Percentiles rank a stretch among this genome's conserved stretches.
Conservation (phyloP, 179 eudicot genomes). For the Beta macrorhiza region DNA sequence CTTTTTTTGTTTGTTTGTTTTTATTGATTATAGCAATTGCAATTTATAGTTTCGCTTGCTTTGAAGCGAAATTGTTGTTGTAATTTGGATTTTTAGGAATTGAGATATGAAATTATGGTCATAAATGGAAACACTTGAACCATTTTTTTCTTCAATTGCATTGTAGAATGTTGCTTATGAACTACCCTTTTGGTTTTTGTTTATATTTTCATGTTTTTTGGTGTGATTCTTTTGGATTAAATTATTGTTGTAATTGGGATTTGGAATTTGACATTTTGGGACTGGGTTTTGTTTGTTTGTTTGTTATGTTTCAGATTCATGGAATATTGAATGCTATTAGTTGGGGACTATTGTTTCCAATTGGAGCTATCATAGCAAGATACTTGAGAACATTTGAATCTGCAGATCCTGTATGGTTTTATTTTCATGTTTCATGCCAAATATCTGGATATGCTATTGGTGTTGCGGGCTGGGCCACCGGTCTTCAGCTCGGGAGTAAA, state of each 20-base stretch:
- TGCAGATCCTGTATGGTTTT: constrained; percentile 78
- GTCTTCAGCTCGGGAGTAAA: constrained; percentile 62
- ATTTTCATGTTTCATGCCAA: constrained; percentile 57
- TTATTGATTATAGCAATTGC: not conserved
- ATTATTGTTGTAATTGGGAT: no score
- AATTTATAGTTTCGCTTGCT: not conserved
- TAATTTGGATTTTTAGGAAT: not conserved
- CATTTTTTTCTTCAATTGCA: not conserved
- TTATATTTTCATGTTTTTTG: not conserved
- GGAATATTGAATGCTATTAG: constrained; percentile 66
- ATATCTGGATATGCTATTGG: constrained; percentile 60
- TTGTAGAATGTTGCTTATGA: not conserved
- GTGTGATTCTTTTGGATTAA: not conserved
- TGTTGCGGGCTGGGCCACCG: constrained; percentile 78
- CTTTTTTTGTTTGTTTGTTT: not conserved
- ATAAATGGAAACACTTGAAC: not conserved
- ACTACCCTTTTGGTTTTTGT: not conserved
- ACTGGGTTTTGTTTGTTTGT: not conserved
- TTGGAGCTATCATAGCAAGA: constrained; percentile 60
- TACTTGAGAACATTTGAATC: constrained; percentile 53
- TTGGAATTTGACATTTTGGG: not conserved
- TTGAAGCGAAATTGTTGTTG: not conserved
- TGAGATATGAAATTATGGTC: not conserved
- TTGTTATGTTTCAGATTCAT: constrained; percentile 46
- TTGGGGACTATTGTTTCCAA: constrained; percentile 72